These are phyloP conservation scores for Elaeagnus macrophylla DNA, from an alignment of 306 rosid species.

Conservation along the genomic window DNA sequence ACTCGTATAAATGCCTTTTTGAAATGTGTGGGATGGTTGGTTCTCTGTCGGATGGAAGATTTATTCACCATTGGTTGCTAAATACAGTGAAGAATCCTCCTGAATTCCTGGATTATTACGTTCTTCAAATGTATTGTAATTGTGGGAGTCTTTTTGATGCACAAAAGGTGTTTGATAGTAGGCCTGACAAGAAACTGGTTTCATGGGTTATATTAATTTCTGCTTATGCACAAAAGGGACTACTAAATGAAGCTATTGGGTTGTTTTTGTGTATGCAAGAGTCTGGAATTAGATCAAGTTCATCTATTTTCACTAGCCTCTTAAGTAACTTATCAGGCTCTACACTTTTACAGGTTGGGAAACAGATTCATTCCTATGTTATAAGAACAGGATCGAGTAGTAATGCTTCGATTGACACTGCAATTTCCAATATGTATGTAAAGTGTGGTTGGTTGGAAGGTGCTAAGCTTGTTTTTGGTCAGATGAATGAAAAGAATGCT, in stretches of 20 bases:
- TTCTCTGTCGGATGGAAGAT: conserved; percentile 32
- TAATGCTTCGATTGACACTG: conserved; percentile 25
- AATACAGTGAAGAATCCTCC: conserved; percentile 18
- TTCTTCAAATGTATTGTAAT: conserved; percentile 46
- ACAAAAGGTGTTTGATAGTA: conserved; percentile 37
- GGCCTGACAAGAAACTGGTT: conserved; percentile 28
- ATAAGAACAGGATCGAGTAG: conserved; percentile 32
- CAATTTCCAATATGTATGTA: conserved; percentile 42
- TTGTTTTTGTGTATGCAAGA: conserved; percentile 31
- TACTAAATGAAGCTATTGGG: conserved; percentile 25
- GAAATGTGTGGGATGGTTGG: conserved; percentile 34
- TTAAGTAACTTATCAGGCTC: conserved; percentile 26
- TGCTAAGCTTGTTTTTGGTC: conserved; percentile 34
- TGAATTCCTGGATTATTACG: conserved; percentile 32
- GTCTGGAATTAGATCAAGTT: conserved; percentile 28
- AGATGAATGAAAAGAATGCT: conserved; percentile 35
- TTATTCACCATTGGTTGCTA: conserved; percentile 29
- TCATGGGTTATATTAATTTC: conserved; percentile 40
- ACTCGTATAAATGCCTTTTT: conserved; percentile 33
- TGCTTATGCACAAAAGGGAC: conserved; percentile 37
- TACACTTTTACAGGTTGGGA: conserved; percentile 32
- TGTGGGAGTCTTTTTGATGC: conserved; percentile 38
- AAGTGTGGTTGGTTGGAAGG: conserved; percentile 52
- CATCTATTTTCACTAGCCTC: conserved; percentile 35
- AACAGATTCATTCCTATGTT: conserved; percentile 40